phyloP scores from a whole-genome alignment of 768 basidiomycete species.

The Asterophora parasitica region DNA sequence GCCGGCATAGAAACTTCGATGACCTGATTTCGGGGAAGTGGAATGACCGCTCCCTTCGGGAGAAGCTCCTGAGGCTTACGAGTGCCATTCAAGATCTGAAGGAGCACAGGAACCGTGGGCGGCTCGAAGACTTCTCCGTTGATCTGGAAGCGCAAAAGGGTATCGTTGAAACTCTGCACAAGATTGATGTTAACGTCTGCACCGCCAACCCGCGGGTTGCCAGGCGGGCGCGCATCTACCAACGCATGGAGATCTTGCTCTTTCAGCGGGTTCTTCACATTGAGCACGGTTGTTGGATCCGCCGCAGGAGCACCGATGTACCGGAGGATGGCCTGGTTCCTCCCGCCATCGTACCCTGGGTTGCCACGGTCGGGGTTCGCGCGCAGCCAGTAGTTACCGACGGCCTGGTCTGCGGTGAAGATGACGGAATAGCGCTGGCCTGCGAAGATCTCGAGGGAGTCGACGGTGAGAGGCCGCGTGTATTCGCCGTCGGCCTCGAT shows the following conservation, averaged over 20 bases:
- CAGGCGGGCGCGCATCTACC: constrained; percentile 22
- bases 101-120: constrained; percentile 40
- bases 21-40: constrained; percentile 34
- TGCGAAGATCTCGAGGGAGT: constrained; percentile 38
- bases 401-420: constrained; percentile 38
- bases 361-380: constrained; percentile 21
- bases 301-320: constrained; percentile 37
- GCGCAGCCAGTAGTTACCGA: constrained; percentile 50
- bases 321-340: constrained; percentile 48
- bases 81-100: constrained; percentile 44
- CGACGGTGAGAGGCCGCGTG: constrained; percentile 36
- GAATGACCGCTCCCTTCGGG: constrained; percentile 33
- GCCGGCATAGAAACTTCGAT: constrained; percentile 38
- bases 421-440: constrained; percentile 31
- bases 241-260: constrained; percentile 39
- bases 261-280: constrained; percentile 22
- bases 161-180: constrained; percentile 19
- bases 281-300: constrained; percentile 36
- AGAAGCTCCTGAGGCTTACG: constrained; percentile 29
- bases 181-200: constrained; percentile 39
- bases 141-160: constrained; percentile 17
- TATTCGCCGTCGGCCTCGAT: constrained; percentile 49
- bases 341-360: constrained; percentile 27
- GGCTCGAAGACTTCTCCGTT: constrained; percentile 29
- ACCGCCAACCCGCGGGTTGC: constrained; percentile 26